A percentile compares a stretch with the other conserved stretches of the same genome.
Conservation (phyloP, 495 filamentous ascomycete genomes). For the Penicillium subrubescens region DNA sequence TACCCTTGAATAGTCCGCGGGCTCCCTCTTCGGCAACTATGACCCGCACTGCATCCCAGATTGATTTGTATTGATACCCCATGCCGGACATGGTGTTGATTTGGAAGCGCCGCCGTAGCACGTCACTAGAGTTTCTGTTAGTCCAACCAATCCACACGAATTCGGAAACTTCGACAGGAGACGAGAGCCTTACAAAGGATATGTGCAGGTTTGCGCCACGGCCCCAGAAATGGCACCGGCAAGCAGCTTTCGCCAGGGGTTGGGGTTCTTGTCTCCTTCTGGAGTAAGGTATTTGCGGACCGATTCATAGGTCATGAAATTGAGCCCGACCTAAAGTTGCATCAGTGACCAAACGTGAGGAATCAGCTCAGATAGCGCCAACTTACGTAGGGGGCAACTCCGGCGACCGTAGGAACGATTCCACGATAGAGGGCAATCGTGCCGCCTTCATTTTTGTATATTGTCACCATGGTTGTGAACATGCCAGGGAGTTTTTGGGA, state of each 20-base stretch:
- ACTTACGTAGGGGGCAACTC: constrained; percentile 92
- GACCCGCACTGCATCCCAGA: constrained; percentile 78
- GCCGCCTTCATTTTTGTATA: constrained; percentile 93
- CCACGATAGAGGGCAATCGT: constrained; percentile 83
- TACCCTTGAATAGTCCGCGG: constrained; percentile 84
- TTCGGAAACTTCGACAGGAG: neutral
- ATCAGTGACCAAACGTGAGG: constrained; percentile 1
- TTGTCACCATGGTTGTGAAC: constrained; percentile 78
- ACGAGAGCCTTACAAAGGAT: constrained; percentile 81
- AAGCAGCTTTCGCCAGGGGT: constrained; percentile 73
- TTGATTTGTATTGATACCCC: constrained; percentile 90
- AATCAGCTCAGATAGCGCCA: neutral
- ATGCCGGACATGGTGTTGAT: constrained; percentile 99
- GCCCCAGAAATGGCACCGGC: constrained; percentile 94
- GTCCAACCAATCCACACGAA: neutral
- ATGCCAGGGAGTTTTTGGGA: constrained; percentile 81
- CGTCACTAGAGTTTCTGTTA: constrained; percentile 60
- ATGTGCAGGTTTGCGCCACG: constrained; percentile 95
- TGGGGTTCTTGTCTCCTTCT: constrained; percentile 85
- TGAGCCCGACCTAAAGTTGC: constrained; percentile 75
- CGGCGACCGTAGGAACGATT: constrained; percentile 89
- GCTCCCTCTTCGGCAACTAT: constrained; percentile 81
- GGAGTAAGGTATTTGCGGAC: constrained; percentile 82
- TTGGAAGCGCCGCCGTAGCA: constrained; percentile 92
- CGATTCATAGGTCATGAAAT: constrained; percentile 97